Evolutionary conservation across 2,329 filamentous ascomycete species (phyloP), one percentile per base, ranked within the genome.

Genomic region (Botrytis tulipae): DNA sequence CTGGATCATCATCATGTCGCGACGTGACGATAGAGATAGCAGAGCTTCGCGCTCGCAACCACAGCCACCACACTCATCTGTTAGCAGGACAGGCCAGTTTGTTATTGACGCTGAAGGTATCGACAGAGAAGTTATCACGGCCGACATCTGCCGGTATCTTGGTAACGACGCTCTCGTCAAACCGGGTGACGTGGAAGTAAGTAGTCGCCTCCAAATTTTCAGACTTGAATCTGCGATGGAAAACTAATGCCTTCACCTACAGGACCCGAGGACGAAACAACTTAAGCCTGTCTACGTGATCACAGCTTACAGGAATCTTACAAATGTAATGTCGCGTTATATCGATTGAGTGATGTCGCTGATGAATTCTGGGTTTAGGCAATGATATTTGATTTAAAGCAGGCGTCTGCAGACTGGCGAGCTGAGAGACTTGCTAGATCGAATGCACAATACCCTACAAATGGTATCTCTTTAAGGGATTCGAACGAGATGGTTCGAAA

Each of bases 121-220:
- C 83, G 92, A 93, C 82, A 90, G 92, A 79, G 92, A 95, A 83
- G 92, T 95, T 79, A 94, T 95, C 83, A 93, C 93, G 76, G 91
- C 92, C 81, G 92, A 95, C 82, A 93, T 95, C 77, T 94, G 92
- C 85, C 91, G 92, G 81, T 95, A 94, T 82, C 87, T 95, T 78
- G 92, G 92, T 80, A 93, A 93, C 82, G 92, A 95, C 85, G 92
- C 92, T 78, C 87, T 93, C 79, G 92, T 93, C 81, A 90, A 91
- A 80, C 92, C 92, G 74, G 91, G 91, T 79, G 89, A 88, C 78
- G 91, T 92, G 83, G 89, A 92, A 87, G 91, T 93, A 87, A 78
- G 86, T 82, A 78, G 86, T 82, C 78, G 78, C 61, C 60, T 20
- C 8, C 32, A 32, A 63, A 22, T 14, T 59, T 40, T 12, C n/a